A percentile compares a stretch with the other conserved stretches of the same genome.
Conservation (phyloP, 2,329 filamentous ascomycete species). For the Rhytidhysteron rufulum region DNA sequence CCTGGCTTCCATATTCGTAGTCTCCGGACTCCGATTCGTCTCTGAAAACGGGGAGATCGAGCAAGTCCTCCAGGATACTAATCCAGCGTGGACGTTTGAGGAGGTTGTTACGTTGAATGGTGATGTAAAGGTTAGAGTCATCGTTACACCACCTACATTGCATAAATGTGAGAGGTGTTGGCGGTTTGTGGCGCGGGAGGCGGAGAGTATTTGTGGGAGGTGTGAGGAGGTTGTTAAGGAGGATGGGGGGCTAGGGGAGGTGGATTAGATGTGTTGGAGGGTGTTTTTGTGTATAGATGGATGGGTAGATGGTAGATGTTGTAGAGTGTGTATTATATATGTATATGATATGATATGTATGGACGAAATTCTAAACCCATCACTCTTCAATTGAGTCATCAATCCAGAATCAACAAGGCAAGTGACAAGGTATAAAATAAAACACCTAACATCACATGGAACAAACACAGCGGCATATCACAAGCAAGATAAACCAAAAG, state of each 20-base stretch:
- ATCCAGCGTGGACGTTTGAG: conserved; percentile 39
- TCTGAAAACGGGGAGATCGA: conserved; percentile 7
- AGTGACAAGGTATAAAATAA: too few relatives aligned
- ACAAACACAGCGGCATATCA: too few relatives aligned
- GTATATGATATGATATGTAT: too few relatives aligned
- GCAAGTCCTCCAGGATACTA: conserved; percentile 12
- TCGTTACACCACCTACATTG: conserved; percentile 42
- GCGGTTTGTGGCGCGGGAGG: conserved; percentile 70
- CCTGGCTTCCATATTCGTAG: conserved; percentile 41
- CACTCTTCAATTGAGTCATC: too few relatives aligned
- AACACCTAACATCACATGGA: too few relatives aligned
- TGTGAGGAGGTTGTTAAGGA: conserved; percentile 63
- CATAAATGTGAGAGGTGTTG: conserved; percentile 86
- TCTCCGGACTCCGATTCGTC: conserved; percentile 33
- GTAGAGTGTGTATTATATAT: too few relatives aligned
- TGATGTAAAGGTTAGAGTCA: conserved; percentile 3
- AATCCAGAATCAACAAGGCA: too few relatives aligned
- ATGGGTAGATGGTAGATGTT: too few relatives aligned
- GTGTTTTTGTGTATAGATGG: too few relatives aligned
- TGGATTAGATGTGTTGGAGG: too few relatives aligned
- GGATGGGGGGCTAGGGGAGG: conserved; percentile 3
- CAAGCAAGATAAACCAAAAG: too few relatives aligned
- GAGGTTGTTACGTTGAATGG: conserved; percentile 11
- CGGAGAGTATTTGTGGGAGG: conserved; percentile 65
- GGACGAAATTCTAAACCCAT: too few relatives aligned